Evolutionary conservation across 2,329 filamentous ascomycete genomes (phyloP).

Genomic region (Cadophora sp.): DNA sequence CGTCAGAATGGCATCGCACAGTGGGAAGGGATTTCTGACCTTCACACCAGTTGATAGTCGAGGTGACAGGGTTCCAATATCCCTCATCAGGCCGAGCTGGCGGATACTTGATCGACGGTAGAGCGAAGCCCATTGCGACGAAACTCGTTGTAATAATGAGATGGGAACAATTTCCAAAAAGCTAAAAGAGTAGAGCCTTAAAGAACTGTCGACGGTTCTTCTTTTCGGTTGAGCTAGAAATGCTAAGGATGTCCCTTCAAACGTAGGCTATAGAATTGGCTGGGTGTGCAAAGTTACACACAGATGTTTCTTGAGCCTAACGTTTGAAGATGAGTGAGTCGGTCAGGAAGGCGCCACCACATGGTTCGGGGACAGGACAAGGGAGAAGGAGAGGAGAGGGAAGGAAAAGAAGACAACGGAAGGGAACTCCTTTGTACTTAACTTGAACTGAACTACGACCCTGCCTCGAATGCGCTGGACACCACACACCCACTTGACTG

Average conservation of each 20-base stretch:
- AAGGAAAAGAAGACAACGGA: background rate
- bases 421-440: constrained; percentile 25
- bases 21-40: constrained; percentile 45
- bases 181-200: background rate
- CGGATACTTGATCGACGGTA: constrained; percentile 46
- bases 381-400: background rate
- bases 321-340: constrained; percentile 17
- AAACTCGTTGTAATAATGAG: background rate
- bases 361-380: background rate
- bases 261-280: background rate
- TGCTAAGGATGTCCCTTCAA: constrained; percentile 15
- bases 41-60: constrained; percentile 74
- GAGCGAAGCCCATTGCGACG: constrained; percentile 36
- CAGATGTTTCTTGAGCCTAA: background rate
- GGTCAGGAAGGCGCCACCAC: constrained; percentile 10
- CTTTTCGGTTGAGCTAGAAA: background rate
- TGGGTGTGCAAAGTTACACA: constrained; percentile 12
- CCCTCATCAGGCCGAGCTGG: constrained; percentile 40
- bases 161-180: background rate
- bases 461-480: constrained; percentile 16
- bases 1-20: constrained; percentile 13
- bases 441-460: constrained; percentile 12
- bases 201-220: background rate
- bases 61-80: constrained; percentile 46
- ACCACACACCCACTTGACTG: background rate